Percentiles rank a stretch among this genome's conserved stretches.
These are phyloP conservation scores for Huntiella omanensis DNA, from an alignment of 2,329 filamentous ascomycete genomes.

Conservation along the genomic window DNA sequence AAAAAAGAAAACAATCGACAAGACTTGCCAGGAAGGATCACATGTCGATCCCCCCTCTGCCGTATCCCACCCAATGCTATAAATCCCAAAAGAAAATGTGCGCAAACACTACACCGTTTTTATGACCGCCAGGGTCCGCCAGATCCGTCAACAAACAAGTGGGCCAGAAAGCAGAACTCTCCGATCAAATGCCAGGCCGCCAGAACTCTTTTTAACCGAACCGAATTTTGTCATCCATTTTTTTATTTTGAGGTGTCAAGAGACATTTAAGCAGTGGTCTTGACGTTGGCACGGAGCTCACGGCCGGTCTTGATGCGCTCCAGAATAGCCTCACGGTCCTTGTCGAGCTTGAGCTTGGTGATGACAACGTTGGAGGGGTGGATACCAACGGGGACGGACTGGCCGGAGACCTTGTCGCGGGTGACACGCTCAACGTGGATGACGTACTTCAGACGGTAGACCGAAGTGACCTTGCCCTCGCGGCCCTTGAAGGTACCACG, in stretches of 20 bases:
- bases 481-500: constrained; percentile 92
- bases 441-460: constrained; percentile 96
- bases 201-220: too few relatives aligned
- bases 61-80: not conserved
- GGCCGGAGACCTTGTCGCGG: constrained; percentile 94
- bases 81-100: not conserved
- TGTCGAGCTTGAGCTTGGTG: constrained; percentile 97
- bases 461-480: constrained; percentile 93
- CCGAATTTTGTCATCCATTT: not conserved
- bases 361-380: constrained; percentile 94
- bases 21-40: not conserved
- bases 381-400: constrained; percentile 85
- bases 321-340: constrained; percentile 78
- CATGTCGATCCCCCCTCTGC: constrained; percentile 2
- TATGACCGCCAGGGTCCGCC: constrained; percentile 3
- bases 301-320: constrained; percentile 68
- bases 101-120: constrained; percentile 3
- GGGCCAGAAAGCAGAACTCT: too few relatives aligned
- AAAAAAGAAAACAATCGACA: not conserved
- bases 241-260: constrained; percentile 1
- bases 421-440: constrained; percentile 93
- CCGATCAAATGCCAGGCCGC: not conserved
- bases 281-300: constrained; percentile 55
- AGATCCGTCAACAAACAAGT: too few relatives aligned
- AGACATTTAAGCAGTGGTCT: constrained; percentile 28